Conservation (phyloP, 2,329 filamentous ascomycete genomes). For the Eutypella sp. region DNA sequence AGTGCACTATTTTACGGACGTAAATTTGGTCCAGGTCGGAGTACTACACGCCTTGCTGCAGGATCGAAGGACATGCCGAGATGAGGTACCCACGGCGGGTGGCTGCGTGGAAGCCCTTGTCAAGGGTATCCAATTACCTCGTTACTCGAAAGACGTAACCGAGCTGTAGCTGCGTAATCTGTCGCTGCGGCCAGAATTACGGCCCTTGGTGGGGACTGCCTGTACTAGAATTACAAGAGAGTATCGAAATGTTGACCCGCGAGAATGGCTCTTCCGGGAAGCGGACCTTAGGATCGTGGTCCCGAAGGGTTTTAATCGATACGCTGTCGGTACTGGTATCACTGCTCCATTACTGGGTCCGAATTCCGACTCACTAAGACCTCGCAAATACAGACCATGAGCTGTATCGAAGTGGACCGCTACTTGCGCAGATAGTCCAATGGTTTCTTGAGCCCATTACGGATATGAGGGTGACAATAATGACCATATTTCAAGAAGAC, state of each 20-base stretch:
- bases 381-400: background rate
- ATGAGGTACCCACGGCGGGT: conserved; percentile 28
- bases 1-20: conserved; percentile 25
- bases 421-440: too few relatives aligned
- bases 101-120: conserved; percentile 21
- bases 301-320: too few relatives aligned
- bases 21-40: conserved; percentile 22
- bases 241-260: background rate
- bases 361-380: background rate
- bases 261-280: background rate
- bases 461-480: too few relatives aligned
- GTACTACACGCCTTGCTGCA: conserved; percentile 27
- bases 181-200: background rate
- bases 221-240: background rate
- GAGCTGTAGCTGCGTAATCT: background rate
- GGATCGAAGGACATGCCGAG: conserved; percentile 30
- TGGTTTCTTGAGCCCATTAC: too few relatives aligned
- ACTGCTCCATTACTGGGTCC: background rate
- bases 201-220: background rate
- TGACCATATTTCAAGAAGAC: too few relatives aligned
- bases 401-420: background rate
- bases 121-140: conserved; percentile 12
- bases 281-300: background rate
- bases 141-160: conserved; percentile 5
- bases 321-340: too few relatives aligned